Evolutionary conservation across 2,329 filamentous ascomycete species (phyloP).

Genomic region (Trichoderma hamatum): DNA sequence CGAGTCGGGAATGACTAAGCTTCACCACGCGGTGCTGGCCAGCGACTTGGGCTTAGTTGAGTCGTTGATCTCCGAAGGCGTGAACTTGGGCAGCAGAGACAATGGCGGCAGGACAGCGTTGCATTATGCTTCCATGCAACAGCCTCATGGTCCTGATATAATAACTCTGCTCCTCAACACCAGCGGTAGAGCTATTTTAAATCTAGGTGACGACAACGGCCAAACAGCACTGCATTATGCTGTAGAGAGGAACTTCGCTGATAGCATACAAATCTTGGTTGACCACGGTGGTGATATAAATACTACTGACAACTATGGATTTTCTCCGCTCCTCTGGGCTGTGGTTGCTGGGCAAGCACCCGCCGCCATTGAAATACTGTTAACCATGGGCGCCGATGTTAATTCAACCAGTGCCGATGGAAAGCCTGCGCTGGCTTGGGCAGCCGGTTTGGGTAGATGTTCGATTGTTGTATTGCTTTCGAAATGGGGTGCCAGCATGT

Average conservation of each 20-base stretch:
- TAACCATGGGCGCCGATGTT: background rate
- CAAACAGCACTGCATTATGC: background rate
- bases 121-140: background rate
- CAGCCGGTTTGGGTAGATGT: background rate
- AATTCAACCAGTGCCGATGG: background rate
- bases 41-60: background rate
- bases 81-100: background rate
- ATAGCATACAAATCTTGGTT: background rate
- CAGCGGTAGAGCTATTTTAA: background rate
- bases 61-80: background rate
- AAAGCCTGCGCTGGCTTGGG: constrained; percentile 8
- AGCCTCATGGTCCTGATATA: background rate
- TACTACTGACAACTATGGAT: background rate
- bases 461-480: background rate
- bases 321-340: constrained; percentile 8
- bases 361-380: background rate
- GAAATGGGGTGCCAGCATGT: background rate
- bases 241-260: background rate
- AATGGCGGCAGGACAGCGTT: background rate
- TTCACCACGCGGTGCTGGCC: background rate
- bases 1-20: background rate
- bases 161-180: background rate
- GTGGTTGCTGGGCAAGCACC: background rate
- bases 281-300: background rate
- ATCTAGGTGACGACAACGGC: background rate